Conservation (phyloP, 78 protist species). For the Bodo saltans region DNA sequence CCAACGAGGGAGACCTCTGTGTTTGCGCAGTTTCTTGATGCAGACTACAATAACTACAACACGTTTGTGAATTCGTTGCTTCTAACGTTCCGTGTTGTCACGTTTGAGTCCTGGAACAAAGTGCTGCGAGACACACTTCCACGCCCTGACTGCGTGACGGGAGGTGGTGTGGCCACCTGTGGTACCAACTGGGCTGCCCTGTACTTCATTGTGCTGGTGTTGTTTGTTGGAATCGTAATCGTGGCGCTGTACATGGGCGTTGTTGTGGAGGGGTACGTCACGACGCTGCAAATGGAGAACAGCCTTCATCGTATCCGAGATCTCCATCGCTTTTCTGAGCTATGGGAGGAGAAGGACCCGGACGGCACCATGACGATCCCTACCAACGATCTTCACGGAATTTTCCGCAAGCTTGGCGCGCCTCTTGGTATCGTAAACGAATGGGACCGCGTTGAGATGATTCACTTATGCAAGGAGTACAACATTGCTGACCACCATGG, state of each 20-base stretch:
- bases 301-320: neutral
- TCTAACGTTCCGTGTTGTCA: neutral
- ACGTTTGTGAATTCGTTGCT: neutral
- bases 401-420: conserved; percentile 15
- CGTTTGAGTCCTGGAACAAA: conserved; percentile 28
- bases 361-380: conserved; percentile 8
- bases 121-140: conserved; percentile 18
- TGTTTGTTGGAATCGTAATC: conserved; percentile 5
- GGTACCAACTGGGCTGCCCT: neutral
- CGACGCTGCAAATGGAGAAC: conserved; percentile 21
- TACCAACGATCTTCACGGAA: neutral
- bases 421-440: conserved; percentile 1
- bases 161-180: conserved; percentile 29
- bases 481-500: conserved; percentile 24
- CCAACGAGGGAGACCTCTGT: neutral
- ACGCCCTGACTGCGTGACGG: neutral
- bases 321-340: conserved; percentile 16
- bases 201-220: conserved; percentile 2
- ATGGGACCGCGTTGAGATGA: neutral
- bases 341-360: conserved; percentile 29
- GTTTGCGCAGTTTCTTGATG: neutral
- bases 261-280: conserved; percentile 21
- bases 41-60: conserved; percentile 13
- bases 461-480: neutral
- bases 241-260: conserved; percentile 13